phyloP scores from a whole-genome alignment of 2,329 filamentous ascomycete species.

The Aspergillus texensis region DNA sequence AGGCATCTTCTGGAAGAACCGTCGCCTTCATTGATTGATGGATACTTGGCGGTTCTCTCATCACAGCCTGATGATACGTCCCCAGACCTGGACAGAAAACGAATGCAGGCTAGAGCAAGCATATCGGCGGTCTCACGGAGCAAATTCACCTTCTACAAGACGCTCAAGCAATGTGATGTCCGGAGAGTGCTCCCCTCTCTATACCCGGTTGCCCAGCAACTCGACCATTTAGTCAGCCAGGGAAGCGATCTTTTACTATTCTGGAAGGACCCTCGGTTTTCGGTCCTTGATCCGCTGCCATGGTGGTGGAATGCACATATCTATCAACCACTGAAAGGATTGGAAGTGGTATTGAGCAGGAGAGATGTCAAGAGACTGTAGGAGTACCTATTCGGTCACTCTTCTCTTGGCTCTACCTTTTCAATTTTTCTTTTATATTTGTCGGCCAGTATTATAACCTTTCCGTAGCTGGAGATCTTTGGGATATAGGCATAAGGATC shows the following conservation, averaged over 20 bases:
- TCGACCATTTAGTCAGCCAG: constrained; percentile 25
- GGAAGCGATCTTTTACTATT: constrained; percentile 41
- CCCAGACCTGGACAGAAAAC: constrained; percentile 9
- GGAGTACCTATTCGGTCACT: background rate
- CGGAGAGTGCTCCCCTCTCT: constrained; percentile 17
- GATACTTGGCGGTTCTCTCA: constrained; percentile 32
- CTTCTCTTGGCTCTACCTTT: background rate
- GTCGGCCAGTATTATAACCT: background rate
- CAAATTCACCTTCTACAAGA: constrained; percentile 11
- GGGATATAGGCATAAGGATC: background rate
- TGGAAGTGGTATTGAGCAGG: constrained; percentile 13
- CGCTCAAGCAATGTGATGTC: constrained; percentile 11
- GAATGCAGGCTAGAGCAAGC: constrained; percentile 5
- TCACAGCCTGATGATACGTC: constrained; percentile 16
- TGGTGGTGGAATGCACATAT: constrained; percentile 61
- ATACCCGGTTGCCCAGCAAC: constrained; percentile 22
- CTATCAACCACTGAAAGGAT: constrained; percentile 52
- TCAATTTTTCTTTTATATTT: background rate
- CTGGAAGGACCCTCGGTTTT: constrained; percentile 61
- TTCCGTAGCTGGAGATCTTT: background rate
- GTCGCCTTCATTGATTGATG: constrained; percentile 23
- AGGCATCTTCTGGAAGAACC: constrained; percentile 35
- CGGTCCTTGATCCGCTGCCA: constrained; percentile 58
- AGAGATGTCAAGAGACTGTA: background rate
- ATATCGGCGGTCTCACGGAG: constrained; percentile 4